Conservation (phyloP, 345 rosid species). For the Acer negundo region DNA sequence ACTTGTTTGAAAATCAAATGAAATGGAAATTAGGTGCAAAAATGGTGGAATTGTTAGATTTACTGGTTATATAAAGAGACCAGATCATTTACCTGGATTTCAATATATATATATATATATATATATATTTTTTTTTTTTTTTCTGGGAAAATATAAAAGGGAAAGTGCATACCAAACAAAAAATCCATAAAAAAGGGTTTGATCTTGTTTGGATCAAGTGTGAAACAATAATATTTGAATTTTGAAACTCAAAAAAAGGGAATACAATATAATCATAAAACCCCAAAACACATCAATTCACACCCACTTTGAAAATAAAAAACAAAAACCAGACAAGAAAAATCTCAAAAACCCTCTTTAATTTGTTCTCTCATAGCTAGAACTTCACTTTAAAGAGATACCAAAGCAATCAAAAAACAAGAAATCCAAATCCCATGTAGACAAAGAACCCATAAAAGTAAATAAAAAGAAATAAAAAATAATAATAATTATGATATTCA, state of each 20-base stretch:
- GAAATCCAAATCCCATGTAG: neutral
- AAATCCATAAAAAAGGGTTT: slow-evolving; percentile 5
- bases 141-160: slow-evolving; percentile 1
- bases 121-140: neutral
- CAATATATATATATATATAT: no score
- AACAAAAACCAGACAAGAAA: neutral
- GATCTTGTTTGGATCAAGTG: neutral
- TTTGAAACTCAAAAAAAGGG: neutral
- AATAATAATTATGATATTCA: no score
- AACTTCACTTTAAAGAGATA: neutral
- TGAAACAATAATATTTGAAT: neutral
- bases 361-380: neutral
- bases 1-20: neutral
- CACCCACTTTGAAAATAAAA: neutral
- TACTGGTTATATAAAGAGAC: neutral
- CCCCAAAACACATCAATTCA: neutral
- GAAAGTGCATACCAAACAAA: neutral
- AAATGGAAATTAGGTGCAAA: neutral
- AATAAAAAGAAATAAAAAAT: neutral
- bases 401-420: neutral
- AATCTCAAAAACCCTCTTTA: neutral
- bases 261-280: neutral
- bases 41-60: neutral
- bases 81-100: neutral
- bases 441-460: neutral